Evolutionary conservation across 2,329 filamentous ascomycete genomes (phyloP).

Genomic region (Fusarium sarcochroum): DNA sequence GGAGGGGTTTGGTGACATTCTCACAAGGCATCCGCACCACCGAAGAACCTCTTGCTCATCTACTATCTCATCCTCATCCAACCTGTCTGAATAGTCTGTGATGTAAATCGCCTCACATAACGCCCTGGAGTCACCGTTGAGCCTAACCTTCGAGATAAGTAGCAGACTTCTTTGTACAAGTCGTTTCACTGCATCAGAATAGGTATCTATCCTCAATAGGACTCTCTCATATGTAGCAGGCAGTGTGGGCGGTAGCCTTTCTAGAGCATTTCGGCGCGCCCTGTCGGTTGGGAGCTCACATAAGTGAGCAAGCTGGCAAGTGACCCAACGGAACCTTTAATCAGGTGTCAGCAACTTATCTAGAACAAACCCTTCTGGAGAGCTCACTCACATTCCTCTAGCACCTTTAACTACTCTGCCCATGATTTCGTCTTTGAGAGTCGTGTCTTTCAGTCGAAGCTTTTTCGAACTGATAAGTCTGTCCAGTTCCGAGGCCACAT

Average conservation of each 20-base stretch:
- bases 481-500: not conserved
- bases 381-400: not conserved
- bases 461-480: not conserved
- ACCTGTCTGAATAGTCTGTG: not conserved
- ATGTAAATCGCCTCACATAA: not conserved
- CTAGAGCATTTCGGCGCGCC: not conserved
- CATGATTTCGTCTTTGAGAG: not conserved
- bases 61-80: not conserved
- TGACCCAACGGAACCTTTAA: not conserved
- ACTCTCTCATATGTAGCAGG: not conserved
- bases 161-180: not conserved
- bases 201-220: not conserved
- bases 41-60: not conserved
- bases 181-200: not conserved
- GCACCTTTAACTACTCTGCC: not conserved
- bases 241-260: not conserved
- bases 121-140: not conserved
- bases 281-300: not conserved
- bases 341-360: no score
- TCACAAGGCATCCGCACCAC: not conserved
- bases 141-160: not conserved
- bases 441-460: not conserved
- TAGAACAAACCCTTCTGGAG: fast-evolving
- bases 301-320: not conserved
- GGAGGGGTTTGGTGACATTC: not conserved